Evolutionary conservation across 1,284 basidiomycete genomes (phyloP), one percentile per base, ranked within the genome.

Genomic region (Sutorius eximius): DNA sequence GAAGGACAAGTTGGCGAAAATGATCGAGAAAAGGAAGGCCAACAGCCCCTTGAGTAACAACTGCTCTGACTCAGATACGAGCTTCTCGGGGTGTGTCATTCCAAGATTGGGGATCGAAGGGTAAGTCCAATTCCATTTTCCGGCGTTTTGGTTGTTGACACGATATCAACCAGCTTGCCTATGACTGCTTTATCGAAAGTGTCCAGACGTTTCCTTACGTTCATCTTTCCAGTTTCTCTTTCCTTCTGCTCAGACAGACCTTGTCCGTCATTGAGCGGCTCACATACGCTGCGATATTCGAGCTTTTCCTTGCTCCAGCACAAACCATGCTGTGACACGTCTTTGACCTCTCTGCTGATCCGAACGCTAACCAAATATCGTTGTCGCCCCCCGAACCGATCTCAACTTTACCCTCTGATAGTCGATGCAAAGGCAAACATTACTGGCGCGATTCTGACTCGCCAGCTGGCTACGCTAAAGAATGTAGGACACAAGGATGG

Each of bases 51-150:
- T 4, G 77, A 82, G 55, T 80, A 85, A 24, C 83, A 87, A 59
- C 57, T 91, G 30, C 82, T 80, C 60, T 78, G 84, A 38, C n/a
- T n/a, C n/a, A 75, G 91, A 38, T 92, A 84, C 78, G 91, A 94
- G 69, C 71, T 93, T n/a, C 74, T 94, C 22, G 90, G 82, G 0
- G 82, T 86, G 3, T 92, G 89, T 66, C 83, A 83, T 65, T 77
- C 79, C 38, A 92, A 89, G 68, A 84, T 82, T 42, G 85, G 84
- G 0, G 86, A 93, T 63, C 77, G 86, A 18, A 82, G 81, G 79
- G 86, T 86, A 44, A 75, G 63, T 32, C 27, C n/a, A 36, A 36
- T 27, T 52, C 50, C 13, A 43, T 13, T 46, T 27, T 33, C 33
- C 32, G 1, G 3, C 32, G 32, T 16, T 24, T 30, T 22, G 7